These are phyloP conservation scores for Cinnamomum chago DNA, from an alignment of 164 flowering plant genomes.

Conservation along the genomic window DNA sequence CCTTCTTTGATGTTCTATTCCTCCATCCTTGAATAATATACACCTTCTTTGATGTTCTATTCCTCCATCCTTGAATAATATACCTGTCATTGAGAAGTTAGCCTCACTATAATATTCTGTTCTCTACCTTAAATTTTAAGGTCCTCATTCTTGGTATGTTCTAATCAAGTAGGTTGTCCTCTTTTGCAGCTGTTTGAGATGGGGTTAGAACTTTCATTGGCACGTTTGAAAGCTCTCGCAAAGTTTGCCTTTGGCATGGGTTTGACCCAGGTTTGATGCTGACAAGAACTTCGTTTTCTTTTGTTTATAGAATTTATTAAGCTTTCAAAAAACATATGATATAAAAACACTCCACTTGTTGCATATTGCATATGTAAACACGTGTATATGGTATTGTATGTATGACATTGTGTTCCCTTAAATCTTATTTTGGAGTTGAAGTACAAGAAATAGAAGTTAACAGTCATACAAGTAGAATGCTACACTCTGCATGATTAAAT, in stretches of 20 bases:
- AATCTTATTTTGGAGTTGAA: neutral
- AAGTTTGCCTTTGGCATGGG: slow-evolving; percentile 99
- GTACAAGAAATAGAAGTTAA: neutral
- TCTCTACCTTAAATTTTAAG: neutral
- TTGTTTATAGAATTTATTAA: neutral
- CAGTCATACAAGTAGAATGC: neutral
- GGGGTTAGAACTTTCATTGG: slow-evolving; percentile 98
- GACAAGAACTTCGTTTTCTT: neutral
- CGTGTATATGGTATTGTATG: neutral
- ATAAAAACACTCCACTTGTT: neutral
- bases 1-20: too few species aligned
- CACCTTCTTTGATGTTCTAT: neutral
- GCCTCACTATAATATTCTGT: neutral
- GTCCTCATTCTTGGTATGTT: neutral
- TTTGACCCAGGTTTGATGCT: slow-evolving; percentile 68
- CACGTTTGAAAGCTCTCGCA: slow-evolving; percentile 92
- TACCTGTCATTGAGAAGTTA: neutral
- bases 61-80: neutral
- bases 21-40: neutral
- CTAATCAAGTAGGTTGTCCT: slow-evolving; percentile 1
- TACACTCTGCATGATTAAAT: neutral
- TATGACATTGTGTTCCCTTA: neutral
- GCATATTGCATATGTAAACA: too few species aligned
- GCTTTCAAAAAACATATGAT: slow-evolving; percentile 3
- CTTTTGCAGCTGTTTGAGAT: slow-evolving; percentile 87